Conservation (phyloP, 2,329 filamentous ascomycete species). For the Teratosphaeria zuluensis region DNA sequence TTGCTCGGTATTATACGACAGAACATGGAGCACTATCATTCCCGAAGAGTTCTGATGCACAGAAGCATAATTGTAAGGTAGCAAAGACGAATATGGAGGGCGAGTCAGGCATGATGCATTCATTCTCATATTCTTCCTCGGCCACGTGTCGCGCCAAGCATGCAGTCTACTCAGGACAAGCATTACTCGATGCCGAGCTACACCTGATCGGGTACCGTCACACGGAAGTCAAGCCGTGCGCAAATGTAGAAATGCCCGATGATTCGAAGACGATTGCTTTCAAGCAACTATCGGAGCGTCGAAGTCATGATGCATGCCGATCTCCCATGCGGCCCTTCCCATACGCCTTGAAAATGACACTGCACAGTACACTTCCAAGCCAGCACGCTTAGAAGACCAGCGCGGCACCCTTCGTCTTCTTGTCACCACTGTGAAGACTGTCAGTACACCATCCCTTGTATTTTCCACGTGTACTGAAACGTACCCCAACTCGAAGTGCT, state of each 20-base stretch:
- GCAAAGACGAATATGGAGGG: too few species aligned
- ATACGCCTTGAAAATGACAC: conserved; percentile 18
- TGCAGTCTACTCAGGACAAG: too few species aligned
- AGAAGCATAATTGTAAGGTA: too few species aligned
- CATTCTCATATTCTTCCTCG: too few species aligned
- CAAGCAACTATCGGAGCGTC: neutral
- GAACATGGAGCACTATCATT: too few species aligned
- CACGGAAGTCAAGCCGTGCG: neutral
- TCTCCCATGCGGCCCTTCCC: conserved; percentile 3
- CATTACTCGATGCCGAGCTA: too few species aligned
- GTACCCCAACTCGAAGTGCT: conserved; percentile 99
- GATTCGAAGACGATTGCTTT: neutral
- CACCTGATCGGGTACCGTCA: too few species aligned
- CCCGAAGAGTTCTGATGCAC: too few species aligned
- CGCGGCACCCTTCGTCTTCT: conserved; percentile 99
- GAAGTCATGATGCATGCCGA: neutral
- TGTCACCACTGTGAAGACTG: conserved; percentile 72
- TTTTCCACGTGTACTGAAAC: conserved; percentile 29
- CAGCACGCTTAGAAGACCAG: conserved; percentile 85
- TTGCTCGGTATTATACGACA: too few species aligned
- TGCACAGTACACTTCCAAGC: neutral
- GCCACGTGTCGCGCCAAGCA: too few species aligned
- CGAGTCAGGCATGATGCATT: too few species aligned
- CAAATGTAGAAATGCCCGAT: neutral
- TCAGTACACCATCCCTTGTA: conserved; percentile 30